phyloP scores from a whole-genome alignment of 1,284 basidiomycete genomes.

The Austroboletus rostrupii region DNA sequence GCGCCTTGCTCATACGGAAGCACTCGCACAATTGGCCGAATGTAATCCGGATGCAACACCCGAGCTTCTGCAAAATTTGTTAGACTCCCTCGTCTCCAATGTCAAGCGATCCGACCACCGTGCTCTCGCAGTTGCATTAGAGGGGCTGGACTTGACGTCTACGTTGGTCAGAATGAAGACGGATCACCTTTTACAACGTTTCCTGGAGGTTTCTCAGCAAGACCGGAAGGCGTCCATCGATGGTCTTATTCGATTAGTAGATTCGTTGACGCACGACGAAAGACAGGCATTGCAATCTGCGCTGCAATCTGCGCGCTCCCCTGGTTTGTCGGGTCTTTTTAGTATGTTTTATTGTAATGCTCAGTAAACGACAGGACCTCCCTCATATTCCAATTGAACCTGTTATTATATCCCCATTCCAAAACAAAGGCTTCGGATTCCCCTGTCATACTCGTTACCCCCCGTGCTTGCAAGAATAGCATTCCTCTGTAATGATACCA shows the following conservation, averaged over 20 bases:
- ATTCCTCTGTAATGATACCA: conserved; percentile 20
- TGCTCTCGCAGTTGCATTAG: conserved; percentile 56
- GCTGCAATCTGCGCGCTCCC: conserved; percentile 55
- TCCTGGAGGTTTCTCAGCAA: conserved; percentile 61
- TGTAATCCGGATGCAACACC: conserved; percentile 60
- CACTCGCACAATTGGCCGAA: conserved; percentile 54
- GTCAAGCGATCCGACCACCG: conserved; percentile 51
- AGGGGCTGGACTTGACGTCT: conserved; percentile 61
- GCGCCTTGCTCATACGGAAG: conserved; percentile 64
- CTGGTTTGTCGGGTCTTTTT: conserved; percentile 40
- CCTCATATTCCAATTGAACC: conserved; percentile 33
- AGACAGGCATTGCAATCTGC: conserved; percentile 57
- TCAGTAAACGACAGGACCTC: conserved; percentile 28
- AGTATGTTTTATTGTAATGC: neutral
- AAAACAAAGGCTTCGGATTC: neutral
- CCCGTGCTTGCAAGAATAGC: conserved; percentile 1
- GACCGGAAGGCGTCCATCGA: conserved; percentile 69
- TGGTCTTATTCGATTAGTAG: conserved; percentile 62
- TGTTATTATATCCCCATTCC: conserved; percentile 1
- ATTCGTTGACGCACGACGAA: conserved; percentile 71
- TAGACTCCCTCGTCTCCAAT: conserved; percentile 57
- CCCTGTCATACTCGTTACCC: conserved; percentile 5
- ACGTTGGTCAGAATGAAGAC: conserved; percentile 60
- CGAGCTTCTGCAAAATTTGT: conserved; percentile 56
- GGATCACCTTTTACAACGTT: conserved; percentile 57